These are phyloP conservation scores for Colletotrichum siamense DNA, from an alignment of 2,329 filamentous ascomycete species.

Conservation along the genomic window DNA sequence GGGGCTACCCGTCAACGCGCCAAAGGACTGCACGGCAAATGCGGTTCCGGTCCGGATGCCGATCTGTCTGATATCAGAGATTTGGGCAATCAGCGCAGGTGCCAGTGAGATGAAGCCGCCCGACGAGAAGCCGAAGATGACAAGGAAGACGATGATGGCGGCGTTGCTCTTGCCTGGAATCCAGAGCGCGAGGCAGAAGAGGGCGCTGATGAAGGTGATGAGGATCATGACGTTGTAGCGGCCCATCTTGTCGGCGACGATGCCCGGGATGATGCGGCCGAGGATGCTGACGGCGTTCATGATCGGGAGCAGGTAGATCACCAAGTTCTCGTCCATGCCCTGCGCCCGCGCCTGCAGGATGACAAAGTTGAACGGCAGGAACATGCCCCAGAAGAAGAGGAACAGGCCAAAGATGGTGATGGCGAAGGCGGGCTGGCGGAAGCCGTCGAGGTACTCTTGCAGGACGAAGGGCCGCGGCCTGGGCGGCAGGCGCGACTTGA, in stretches of 20 bases:
- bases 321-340: constrained; percentile 45
- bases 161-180: constrained; percentile 54
- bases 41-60: constrained; percentile 71
- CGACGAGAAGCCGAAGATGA: constrained; percentile 73
- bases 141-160: constrained; percentile 67
- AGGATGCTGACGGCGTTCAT: constrained; percentile 61
- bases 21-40: constrained; percentile 67
- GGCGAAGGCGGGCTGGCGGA: constrained; percentile 50
- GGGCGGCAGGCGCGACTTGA: constrained; percentile 48
- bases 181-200: constrained; percentile 54
- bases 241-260: constrained; percentile 50
- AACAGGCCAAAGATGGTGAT: constrained; percentile 52
- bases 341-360: constrained; percentile 51
- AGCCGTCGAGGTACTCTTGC: constrained; percentile 49
- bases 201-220: constrained; percentile 53
- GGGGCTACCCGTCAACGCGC: constrained; percentile 70
- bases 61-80: constrained; percentile 72
- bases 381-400: constrained; percentile 62
- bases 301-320: constrained; percentile 58
- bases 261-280: constrained; percentile 57
- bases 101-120: constrained; percentile 70
- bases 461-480: constrained; percentile 50
- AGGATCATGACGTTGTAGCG: constrained; percentile 56
- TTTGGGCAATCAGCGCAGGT: constrained; percentile 71
- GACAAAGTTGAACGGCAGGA: constrained; percentile 60